Conservation (phyloP, 768 basidiomycete genomes). For the Naematelia aurantialba region DNA sequence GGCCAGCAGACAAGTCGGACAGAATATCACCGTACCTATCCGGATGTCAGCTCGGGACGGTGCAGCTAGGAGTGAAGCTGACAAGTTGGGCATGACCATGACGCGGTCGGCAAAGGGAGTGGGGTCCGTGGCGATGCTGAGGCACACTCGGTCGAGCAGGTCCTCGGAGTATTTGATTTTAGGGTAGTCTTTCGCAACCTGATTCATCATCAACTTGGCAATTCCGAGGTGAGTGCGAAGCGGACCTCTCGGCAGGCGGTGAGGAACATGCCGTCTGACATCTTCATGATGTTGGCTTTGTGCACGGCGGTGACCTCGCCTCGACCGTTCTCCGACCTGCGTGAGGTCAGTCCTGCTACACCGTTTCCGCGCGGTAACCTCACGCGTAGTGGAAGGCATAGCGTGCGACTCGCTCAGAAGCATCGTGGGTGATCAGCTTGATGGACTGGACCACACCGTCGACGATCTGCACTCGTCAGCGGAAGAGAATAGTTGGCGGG, state of each 20-base stretch:
- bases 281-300: constrained; percentile 99
- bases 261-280: constrained; percentile 99
- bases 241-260: constrained; percentile 87
- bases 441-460: constrained; percentile 99
- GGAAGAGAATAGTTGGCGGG: neutral
- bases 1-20: constrained; percentile 96
- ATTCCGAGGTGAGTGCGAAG: neutral
- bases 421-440: constrained; percentile 98
- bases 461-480: constrained; percentile 60
- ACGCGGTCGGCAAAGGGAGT: constrained; percentile 89
- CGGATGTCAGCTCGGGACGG: neutral
- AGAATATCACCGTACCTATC: constrained; percentile 66
- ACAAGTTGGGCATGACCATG: constrained; percentile 99
- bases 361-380: neutral
- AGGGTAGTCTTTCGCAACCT: constrained; percentile 80
- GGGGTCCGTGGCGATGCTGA: constrained; percentile 91
- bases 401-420: constrained; percentile 94
- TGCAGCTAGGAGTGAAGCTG: constrained; percentile 53
- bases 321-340: constrained; percentile 75
- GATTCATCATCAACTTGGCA: neutral
- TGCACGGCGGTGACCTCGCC: constrained; percentile 96
- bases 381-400: constrained; percentile 86
- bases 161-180: constrained; percentile 93
- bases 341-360: neutral
- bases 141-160: constrained; percentile 89